phyloP scores from a whole-genome alignment of 23 red algal species.

The Chondrus crispus region DNA sequence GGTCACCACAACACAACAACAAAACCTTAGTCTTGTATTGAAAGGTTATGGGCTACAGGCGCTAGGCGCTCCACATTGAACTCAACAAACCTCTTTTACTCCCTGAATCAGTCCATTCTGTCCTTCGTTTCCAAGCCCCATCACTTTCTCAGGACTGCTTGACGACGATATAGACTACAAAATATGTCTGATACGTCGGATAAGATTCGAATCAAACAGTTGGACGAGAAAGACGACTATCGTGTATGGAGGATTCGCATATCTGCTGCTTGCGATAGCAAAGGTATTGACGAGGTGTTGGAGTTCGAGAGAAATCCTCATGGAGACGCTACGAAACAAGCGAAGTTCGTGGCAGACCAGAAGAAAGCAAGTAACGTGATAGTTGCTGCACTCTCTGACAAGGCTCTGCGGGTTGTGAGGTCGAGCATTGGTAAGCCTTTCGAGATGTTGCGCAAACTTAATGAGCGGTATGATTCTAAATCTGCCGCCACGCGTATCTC shows the following conservation, averaged over 20 bases:
- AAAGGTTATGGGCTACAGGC: no score
- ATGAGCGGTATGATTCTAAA: slow-evolving; percentile 16
- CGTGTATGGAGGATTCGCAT: background rate
- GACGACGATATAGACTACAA: no score
- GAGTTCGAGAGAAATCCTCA: no score
- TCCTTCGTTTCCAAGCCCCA: no score
- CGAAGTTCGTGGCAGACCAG: background rate
- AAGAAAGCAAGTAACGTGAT: slow-evolving; percentile 25
- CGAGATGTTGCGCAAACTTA: background rate
- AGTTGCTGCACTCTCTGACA: background rate
- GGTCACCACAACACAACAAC: no score
- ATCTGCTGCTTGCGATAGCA: background rate
- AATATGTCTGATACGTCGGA: no score
- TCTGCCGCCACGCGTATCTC: slow-evolving; percentile 9
- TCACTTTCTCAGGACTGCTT: no score
- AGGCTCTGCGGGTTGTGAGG: slow-evolving; percentile 1
- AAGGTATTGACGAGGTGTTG: background rate
- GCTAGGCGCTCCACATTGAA: no score
- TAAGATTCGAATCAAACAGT: background rate
- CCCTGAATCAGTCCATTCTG: no score
- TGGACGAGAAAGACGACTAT: slow-evolving; percentile 10
- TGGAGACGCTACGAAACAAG: background rate
- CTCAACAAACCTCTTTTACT: no score
- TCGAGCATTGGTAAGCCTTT: background rate
- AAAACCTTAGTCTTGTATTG: no score